Evolutionary conservation across 2,329 filamentous ascomycete species (phyloP), one percentile per base, ranked within the genome.

Genomic region (Triangularia setosa): DNA sequence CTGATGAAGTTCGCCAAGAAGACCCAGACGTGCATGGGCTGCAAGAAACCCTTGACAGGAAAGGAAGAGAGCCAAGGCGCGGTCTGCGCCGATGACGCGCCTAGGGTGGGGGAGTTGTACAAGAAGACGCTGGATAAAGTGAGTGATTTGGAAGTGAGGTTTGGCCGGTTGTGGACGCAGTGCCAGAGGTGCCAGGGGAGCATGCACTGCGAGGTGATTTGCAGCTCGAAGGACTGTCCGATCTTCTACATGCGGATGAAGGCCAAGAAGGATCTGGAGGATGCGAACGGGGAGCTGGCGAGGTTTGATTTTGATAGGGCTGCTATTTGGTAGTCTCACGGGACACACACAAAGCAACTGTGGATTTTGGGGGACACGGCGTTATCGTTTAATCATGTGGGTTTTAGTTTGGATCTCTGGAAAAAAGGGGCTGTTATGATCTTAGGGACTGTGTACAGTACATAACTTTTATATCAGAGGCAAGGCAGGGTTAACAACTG

Each of bases 181-280:
- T 99, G 95, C 76, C 95, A 99, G 80, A 84, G 95, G 52, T 99
- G 95, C 76, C 95, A 99, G 80, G 95, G 93, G 62, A 97, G 93
- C 80, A 90, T 99, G 85, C 95, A 99, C 79, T 95, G 92, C 76
- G 95, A 99, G 77, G 96, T 99, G 62, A 98, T 99, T 71, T 99
- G 95, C 81, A 93, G 90, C 68, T 94, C 90, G 75, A 91, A 93
- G 76, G 95, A 99, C 80, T 99, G 95, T 75, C 95, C 95, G 0
- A 99, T 99, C 73, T 99, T 99, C 78, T 99, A 99, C 77, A 99
- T 99, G 95, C 88, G 95, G 4, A 99, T 99, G 95, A 99, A 99
- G 84, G 94, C 94, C 30, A 96, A 97, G 85, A 99, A 99, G 82
- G 95, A 99, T 76, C 88, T 98, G 44, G 94, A 98, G 77, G 95